Evolutionary conservation across 75 land plant species (phyloP).

Genomic region (Ceratopteris richardii): DNA sequence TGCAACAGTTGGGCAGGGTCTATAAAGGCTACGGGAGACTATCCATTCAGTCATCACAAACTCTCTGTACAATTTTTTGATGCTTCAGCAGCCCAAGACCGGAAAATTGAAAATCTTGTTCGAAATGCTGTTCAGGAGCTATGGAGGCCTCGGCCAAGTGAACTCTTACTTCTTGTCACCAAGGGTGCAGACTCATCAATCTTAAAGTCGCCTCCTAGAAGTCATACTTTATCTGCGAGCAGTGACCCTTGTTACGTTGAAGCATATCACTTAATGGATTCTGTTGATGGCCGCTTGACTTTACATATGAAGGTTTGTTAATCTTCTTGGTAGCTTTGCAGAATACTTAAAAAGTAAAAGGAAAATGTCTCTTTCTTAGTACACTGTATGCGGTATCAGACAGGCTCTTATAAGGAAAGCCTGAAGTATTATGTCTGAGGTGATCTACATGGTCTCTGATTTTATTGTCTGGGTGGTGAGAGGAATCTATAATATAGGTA

Average conservation of each 20-base stretch:
- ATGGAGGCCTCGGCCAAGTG: constrained; percentile 92
- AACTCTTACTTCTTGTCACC: constrained; percentile 61
- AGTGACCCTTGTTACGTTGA: constrained; percentile 96
- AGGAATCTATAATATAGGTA: too few species aligned
- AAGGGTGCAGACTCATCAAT: constrained; percentile 54
- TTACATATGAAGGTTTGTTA: constrained; percentile 91
- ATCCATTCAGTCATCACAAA: constrained; percentile 97
- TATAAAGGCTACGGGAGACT: constrained; percentile 82
- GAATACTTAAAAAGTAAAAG: too few species aligned
- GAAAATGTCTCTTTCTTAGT: too few species aligned
- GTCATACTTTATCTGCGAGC: constrained; percentile 71
- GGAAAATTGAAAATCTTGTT: constrained; percentile 87
- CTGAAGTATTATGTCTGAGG: too few species aligned
- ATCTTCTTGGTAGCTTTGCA: too few species aligned
- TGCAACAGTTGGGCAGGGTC: constrained; percentile 85
- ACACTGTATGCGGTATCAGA: too few species aligned
- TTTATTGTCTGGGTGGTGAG: too few species aligned
- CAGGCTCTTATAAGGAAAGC: too few species aligned
- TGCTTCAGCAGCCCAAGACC: constrained; percentile 88
- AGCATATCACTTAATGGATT: constrained; percentile 86
- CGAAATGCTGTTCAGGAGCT: constrained; percentile 94
- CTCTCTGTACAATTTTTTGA: constrained; percentile 95
- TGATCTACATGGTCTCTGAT: too few species aligned
- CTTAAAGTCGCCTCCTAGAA: constrained; percentile 72
- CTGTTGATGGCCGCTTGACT: constrained; percentile 76